These are phyloP conservation scores for Backusella macrospora DNA, from an alignment of 192 early-diverging fungal species.

Conservation along the genomic window DNA sequence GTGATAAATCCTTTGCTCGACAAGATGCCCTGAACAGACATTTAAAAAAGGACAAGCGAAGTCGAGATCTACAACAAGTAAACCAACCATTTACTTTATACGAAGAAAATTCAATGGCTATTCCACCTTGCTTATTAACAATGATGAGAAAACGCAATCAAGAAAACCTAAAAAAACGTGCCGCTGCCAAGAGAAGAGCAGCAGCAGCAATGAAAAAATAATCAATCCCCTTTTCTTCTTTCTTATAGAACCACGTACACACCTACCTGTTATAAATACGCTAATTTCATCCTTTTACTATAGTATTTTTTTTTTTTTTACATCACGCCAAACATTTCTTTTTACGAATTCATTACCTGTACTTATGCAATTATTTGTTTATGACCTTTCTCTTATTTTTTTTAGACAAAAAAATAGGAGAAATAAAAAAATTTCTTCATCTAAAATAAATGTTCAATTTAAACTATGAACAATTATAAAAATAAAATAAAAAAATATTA, in stretches of 20 bases:
- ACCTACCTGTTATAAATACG: background rate
- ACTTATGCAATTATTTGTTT: slow-evolving; percentile 12
- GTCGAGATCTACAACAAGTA: background rate
- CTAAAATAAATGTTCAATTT: background rate
- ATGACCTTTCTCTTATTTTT: background rate
- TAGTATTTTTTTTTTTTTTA: background rate
- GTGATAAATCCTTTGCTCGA: slow-evolving; percentile 72
- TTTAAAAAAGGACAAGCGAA: slow-evolving; percentile 54
- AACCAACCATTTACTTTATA: background rate
- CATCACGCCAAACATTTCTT: background rate
- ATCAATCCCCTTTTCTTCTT: background rate
- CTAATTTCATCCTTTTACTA: background rate
- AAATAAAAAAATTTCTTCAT: background rate
- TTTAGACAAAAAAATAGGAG: slow-evolving; percentile 4
- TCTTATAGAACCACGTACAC: background rate
- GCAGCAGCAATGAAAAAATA: slow-evolving; percentile 14
- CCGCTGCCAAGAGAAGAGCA: slow-evolving; percentile 2
- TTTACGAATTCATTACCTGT: background rate
- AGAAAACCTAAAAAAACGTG: slow-evolving; percentile 9
- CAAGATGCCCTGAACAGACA: slow-evolving; percentile 75
- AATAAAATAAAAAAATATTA: slow-evolving; percentile 14
- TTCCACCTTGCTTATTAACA: slow-evolving; percentile 4
- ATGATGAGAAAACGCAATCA: slow-evolving; percentile 9
- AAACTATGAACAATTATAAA: slow-evolving; percentile 4
- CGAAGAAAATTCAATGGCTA: background rate